Evolutionary conservation across 2,329 filamentous ascomycete genomes (phyloP), one percentile per base, ranked within the genome.

Genomic region (Alternaria metachromatica): DNA sequence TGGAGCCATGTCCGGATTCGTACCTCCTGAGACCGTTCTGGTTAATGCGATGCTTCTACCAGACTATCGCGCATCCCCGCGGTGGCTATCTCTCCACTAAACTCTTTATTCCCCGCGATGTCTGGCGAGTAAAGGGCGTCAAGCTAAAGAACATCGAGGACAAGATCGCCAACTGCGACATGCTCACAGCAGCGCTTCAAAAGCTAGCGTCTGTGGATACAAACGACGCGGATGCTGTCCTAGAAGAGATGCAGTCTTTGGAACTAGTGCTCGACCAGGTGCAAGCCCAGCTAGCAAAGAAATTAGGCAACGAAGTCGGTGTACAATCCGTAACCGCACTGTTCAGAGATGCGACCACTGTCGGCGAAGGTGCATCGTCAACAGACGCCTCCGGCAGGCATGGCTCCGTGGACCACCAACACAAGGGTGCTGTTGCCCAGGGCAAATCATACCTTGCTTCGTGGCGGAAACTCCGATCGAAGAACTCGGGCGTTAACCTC

Each of bases 31-130:
- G 96, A 20, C 96, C 96, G 2, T 99, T 97, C 80, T 99, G 96
- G 96, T 85, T 99, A 48, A 97, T 99, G 93, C 90, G 96, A 58
- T 94, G 92, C 65, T 86, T 99, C 25, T 97, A 96, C 76, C 93
- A 97, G 78, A 97, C 94, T 0, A 88, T 99, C 48, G 91, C 90
- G 18, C 95, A 99, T 75, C 93, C 95, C 3, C 89, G 93, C 23
- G 96, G 96, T 41, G 96, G 94, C 15, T 99, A 97, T 76, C 77
- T 99, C 20, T 97, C 94, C 57, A 95, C 90, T 21, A 94, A 94
- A 72, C 86, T 99, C 0, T 99, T 99, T 76, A 87, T 99, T 6
- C 94, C 96, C 6, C 88, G 92, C 55, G 94, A 98, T 76, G 93
- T 96, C 4, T 99, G 96, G 96, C 88, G 90, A 60, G 94, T 97